These are phyloP conservation scores for Tilletia horrida DNA, from an alignment of 1,284 basidiomycete genomes.

Conservation along the genomic window DNA sequence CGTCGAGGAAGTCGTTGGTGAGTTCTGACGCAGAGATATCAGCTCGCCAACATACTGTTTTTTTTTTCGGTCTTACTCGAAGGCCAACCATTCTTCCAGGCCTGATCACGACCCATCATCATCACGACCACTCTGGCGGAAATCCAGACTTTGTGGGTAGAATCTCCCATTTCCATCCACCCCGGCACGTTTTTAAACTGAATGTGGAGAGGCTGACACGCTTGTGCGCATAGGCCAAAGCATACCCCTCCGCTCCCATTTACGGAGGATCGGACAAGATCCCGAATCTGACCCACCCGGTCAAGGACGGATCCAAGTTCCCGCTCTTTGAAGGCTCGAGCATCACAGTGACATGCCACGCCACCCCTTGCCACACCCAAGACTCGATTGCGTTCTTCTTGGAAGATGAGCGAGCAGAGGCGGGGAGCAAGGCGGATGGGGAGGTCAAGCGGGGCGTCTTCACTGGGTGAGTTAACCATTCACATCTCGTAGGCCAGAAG, in stretches of 20 bases:
- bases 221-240: constrained; percentile 21
- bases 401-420: constrained; percentile 61
- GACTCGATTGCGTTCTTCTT: constrained; percentile 90
- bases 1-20: constrained; percentile 60
- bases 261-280: constrained; percentile 78
- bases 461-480: constrained; percentile 65
- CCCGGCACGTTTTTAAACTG: no score
- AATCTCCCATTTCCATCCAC: no score
- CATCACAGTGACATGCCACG: constrained; percentile 57
- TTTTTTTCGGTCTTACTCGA: background rate
- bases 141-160: constrained; percentile 62
- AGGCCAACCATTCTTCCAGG: constrained; percentile 15
- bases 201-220: no score
- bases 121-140: constrained; percentile 79
- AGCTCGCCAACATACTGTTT: background rate
- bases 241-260: constrained; percentile 69
- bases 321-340: constrained; percentile 28
- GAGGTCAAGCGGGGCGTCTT: constrained; percentile 72
- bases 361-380: constrained; percentile 93
- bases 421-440: constrained; percentile 52
- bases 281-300: constrained; percentile 67
- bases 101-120: constrained; percentile 51
- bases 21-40: background rate
- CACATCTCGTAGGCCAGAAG: no score
- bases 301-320: constrained; percentile 57